phyloP scores from a whole-genome alignment of 1,284 basidiomycete genomes.

The Tetrapyrgos nigripes region DNA sequence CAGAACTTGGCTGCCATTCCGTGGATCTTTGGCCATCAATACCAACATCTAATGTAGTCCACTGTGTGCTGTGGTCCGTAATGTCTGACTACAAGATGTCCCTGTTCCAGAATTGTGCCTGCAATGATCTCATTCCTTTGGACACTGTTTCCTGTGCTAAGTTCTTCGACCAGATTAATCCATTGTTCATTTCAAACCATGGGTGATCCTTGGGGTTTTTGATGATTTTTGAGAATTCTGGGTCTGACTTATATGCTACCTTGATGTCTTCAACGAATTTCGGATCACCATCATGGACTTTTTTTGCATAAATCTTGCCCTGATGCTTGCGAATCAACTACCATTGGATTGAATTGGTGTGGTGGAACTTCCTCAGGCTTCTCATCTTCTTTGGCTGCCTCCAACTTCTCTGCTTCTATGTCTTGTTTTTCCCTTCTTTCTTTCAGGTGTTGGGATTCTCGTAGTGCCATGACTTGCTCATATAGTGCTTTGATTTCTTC shows the following conservation, averaged over 20 bases:
- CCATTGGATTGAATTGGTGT: neutral
- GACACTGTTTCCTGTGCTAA: neutral
- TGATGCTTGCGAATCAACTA: neutral
- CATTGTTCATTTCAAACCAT: slow-evolving; percentile 22
- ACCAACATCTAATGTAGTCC: slow-evolving; percentile 36
- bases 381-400: neutral
- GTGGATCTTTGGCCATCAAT: slow-evolving; percentile 40
- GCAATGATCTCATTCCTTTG: neutral
- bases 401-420: neutral
- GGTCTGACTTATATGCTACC: neutral
- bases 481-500: neutral
- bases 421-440: no score
- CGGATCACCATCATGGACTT: no score
- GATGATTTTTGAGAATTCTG: slow-evolving; percentile 11
- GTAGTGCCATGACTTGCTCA: no score
- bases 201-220: slow-evolving; percentile 17
- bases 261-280: neutral
- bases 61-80: slow-evolving; percentile 27
- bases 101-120: slow-evolving; percentile 22
- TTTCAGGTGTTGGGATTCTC: no score
- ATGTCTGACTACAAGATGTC: slow-evolving; percentile 32
- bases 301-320: neutral
- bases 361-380: neutral
- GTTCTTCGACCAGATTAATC: slow-evolving; percentile 24
- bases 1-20: slow-evolving; percentile 32